Evolutionary conservation across 352 stramenopile species (phyloP), one percentile per base, ranked within the genome.

Genomic region (Phytophthora vignae): DNA sequence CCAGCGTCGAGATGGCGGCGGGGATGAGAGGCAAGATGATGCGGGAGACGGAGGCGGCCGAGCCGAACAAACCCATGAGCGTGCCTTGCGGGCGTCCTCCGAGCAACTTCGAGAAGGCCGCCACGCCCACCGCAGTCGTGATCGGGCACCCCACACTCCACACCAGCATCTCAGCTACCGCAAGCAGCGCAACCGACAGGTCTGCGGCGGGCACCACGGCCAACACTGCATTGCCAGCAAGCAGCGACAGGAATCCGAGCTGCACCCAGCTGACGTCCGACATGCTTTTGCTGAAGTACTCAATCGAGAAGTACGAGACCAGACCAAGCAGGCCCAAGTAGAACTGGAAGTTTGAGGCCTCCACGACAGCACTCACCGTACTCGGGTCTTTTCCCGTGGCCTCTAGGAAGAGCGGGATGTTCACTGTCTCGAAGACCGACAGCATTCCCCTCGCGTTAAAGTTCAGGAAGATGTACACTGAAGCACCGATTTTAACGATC

Each of bases 341-440:
- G 59, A 94, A 92, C 74, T 94, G 83, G 58, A 93, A 94, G 46
- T 89, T 92, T 38, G 87, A 92, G 3, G 85, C 85, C 33, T 74
- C 74, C 29, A 90, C 71, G 4, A 92, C 84, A 0, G 87, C 74
- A 6, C 64, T 61, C 5, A 79, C 69, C 15, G 71, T 88, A 3
- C 58, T 71, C 3, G 83, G 82, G 38, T 89, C 79, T 53, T 79
- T 84, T n/a, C 79, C 82, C 17, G 83, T 91, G 58, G 88, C 82
- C 53, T 88, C 49, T 15, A 94, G 64, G 67, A 91, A 91, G 4
- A 94, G 64, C 48, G 87, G 83, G 44, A 92, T 88, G 56, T 92
- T 92, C 50, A 94, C 81, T 15, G 86, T 93, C 60, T 92, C 86
- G 59, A 93, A 93, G 15, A 93, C 86, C 0, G 84, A 92, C 31